Evolutionary conservation across 805 yeast genomes (phyloP), one percentile per base, ranked within the genome.

Genomic region (Saturnispora bothae): DNA sequence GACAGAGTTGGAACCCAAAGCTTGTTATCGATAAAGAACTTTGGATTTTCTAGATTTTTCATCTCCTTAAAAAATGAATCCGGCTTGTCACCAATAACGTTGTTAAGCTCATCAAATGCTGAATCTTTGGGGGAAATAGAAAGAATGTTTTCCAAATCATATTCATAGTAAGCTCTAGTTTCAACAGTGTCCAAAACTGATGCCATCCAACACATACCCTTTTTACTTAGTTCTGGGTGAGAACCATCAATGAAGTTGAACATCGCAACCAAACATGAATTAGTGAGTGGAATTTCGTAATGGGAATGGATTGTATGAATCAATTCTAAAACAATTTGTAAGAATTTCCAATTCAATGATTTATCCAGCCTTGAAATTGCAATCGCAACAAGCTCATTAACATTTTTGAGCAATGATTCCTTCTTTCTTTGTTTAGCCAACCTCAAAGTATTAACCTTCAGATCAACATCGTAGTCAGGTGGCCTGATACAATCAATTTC

Each of bases 1-100:
- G 80, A 78, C 7, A 82, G 56, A 75, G 86, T 81, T 0, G 94
- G 92, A 7, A 63, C 60, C 49, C 63, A 66, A 3, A 69, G 60
- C 37, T 68, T 70, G 22, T 68, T 68, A 49, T 80, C 86, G 46
- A 79, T 64, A 49, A 59, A 84, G 45, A 64, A 78, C 1, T 45
- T 46, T 1, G 82, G 81, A 17, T 56, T 40, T 0, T 60, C 55
- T 12, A 62, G 56, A 43, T 73, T 72, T 9, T 52, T 49, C 63
- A 80, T 59, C 46, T 82, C 92, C 4, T 50, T 41, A 30, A 57
- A 53, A 63, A 78, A 81, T 2, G 41, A 45, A 0, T 57, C 56
- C 0, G 53, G 50, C 13, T 46, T 36, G 28, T 42, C 41, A 7
- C 48, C 49, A 34, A 48, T 21, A 2, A 55, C 32, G 2, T 39